Evolutionary conservation across 2,329 filamentous ascomycete genomes (phyloP), one percentile per base, ranked within the genome.

Genomic region (Xylariaceae sp.): DNA sequence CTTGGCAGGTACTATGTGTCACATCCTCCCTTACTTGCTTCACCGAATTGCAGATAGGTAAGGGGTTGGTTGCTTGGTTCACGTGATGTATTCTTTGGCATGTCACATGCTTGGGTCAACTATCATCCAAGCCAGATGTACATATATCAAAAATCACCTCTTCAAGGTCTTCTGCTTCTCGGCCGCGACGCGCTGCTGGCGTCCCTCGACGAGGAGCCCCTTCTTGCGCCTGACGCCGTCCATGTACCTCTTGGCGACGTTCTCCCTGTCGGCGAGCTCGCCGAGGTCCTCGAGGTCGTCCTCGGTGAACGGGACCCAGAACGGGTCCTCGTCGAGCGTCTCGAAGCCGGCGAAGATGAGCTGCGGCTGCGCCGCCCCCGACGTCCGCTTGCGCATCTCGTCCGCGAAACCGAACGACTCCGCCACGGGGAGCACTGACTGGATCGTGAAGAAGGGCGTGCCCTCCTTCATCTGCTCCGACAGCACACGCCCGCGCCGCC

Each of bases 301-400:
- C 59, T 97, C 92, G 0, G 90, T 97, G 50, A 88, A 88, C 1
- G 92, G 92, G 32, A 94, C 88, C 92, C 92, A 98, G 68, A 94
- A 94, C 0, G 92, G 92, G 68, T 98, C 92, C 65, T 96, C 84
- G 60, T 97, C 88, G 2, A 97, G 71, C 52, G 94, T 77, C 63
- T 96, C 88, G 58, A 89, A 98, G 1, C 92, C 92, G 6, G 86
- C 78, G 59, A 97, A 98, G 45, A 94, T 83, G 26, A 98, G 73
- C 70, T 97, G 92, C 34, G 92, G 92, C 55, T 87, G 85, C 1
- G 92, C 92, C 3, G 85, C 87, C 3, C 92, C 92, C 5, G 83
- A 88, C 1, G 88, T 95, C 5, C 89, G 78, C 67, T 97, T 97
- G 42, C 92, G 81, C 67, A 98, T 97, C 65, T 98, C 92, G 59